Conservation (phyloP, 805 yeast genomes). For the Starmerella bombicola region DNA sequence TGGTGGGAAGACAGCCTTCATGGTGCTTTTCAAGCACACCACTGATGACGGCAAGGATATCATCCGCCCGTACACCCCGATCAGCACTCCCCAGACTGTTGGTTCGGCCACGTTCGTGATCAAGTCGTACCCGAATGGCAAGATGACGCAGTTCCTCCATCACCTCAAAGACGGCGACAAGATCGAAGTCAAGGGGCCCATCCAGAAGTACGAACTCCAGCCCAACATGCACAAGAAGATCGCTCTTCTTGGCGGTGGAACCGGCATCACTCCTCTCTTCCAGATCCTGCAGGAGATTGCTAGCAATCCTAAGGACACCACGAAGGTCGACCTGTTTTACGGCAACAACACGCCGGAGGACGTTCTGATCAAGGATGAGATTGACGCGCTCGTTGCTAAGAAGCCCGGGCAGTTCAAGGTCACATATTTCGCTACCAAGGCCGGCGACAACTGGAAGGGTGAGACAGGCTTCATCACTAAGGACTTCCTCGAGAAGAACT, state of each 20-base stretch:
- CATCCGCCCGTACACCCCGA: slow-evolving; percentile 74
- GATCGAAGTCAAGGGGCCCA: slow-evolving; percentile 86
- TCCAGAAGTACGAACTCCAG: slow-evolving; percentile 79
- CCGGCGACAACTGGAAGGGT: slow-evolving; percentile 20
- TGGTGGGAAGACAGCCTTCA: slow-evolving; percentile 71
- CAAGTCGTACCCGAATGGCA: slow-evolving; percentile 76
- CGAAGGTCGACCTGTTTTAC: slow-evolving; percentile 71
- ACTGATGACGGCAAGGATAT: slow-evolving; percentile 78
- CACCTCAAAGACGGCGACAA: slow-evolving; percentile 65
- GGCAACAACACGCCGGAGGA: slow-evolving; percentile 72
- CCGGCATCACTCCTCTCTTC: slow-evolving; percentile 92
- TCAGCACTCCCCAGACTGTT: slow-evolving; percentile 50
- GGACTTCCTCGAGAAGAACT: slow-evolving; percentile 49
- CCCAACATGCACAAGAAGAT: slow-evolving; percentile 73
- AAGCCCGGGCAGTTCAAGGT: slow-evolving; percentile 70
- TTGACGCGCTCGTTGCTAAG: slow-evolving; percentile 54
- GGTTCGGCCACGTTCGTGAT: slow-evolving; percentile 72
- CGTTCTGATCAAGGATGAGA: slow-evolving; percentile 63
- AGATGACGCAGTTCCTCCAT: slow-evolving; percentile 64
- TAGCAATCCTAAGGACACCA: slow-evolving; percentile 72
- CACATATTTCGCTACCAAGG: slow-evolving; percentile 66
- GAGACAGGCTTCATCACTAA: slow-evolving; percentile 59
- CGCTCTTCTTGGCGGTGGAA: slow-evolving; percentile 86
- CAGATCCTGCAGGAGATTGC: slow-evolving; percentile 71
- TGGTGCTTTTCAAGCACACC: slow-evolving; percentile 65